These are phyloP conservation scores for Pyrrhoderma noxium DNA, from an alignment of 1,284 basidiomycete genomes.

Conservation along the genomic window DNA sequence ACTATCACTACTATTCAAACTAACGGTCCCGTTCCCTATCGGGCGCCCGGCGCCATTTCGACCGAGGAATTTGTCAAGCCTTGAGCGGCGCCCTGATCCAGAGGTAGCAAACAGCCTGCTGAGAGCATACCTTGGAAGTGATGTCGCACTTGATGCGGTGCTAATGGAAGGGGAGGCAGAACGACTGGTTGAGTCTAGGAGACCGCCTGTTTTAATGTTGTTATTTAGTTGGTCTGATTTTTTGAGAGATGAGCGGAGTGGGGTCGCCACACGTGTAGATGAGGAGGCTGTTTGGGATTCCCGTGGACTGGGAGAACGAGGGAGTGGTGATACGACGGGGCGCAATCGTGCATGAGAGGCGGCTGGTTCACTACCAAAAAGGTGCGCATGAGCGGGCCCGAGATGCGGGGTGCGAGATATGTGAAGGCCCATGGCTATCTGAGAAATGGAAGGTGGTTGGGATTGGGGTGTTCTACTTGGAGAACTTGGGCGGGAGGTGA, in stretches of 20 bases:
- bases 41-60: not conserved
- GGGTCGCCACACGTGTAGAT: constrained; percentile 10
- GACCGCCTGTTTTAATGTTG: not conserved
- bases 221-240: constrained; percentile 2
- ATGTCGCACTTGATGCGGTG: not conserved
- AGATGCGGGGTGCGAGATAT: constrained; percentile 18
- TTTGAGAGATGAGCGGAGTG: constrained; percentile 17
- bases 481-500: constrained; percentile 1
- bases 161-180: constrained; percentile 10
- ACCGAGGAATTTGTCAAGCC: constrained; percentile 11
- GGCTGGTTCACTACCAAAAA: constrained; percentile 6
- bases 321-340: not conserved
- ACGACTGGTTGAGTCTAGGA: not conserved
- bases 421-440: constrained; percentile 19
- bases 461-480: not conserved
- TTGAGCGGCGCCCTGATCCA: not conserved
- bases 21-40: constrained; percentile 1
- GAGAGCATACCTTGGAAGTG: not conserved
- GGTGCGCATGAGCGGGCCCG: constrained; percentile 5
- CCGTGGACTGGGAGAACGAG: not conserved
- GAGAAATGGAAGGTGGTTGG: constrained; percentile 13
- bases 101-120: not conserved
- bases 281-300: constrained; percentile 2
- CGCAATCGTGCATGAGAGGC: not conserved
- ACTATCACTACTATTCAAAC: constrained; percentile 10